Conservation (phyloP, 2,329 filamentous ascomycete species). For the Scedosporium apiospermum region DNA sequence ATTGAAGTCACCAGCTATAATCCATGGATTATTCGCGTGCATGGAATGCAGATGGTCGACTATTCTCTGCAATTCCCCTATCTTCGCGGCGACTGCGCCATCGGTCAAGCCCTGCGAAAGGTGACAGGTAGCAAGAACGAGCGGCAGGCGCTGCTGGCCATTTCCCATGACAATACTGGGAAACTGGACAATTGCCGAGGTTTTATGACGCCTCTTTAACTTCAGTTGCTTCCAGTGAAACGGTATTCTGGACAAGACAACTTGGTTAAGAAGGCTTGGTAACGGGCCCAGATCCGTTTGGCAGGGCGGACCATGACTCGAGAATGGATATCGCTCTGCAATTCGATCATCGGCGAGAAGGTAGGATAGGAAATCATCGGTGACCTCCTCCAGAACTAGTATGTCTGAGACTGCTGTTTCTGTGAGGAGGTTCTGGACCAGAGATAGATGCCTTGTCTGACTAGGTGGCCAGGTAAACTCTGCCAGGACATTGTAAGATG, state of each 20-base stretch:
- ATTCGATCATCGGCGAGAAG: constrained; percentile 39
- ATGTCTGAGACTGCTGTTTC: constrained; percentile 33
- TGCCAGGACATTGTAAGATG: constrained; percentile 44
- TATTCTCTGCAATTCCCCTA: constrained; percentile 42
- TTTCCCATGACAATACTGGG: constrained; percentile 3
- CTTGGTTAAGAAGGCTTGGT: constrained; percentile 49
- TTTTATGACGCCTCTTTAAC: constrained; percentile 47
- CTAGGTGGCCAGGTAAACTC: constrained; percentile 39
- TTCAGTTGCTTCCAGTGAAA: constrained; percentile 48
- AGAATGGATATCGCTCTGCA: constrained; percentile 39
- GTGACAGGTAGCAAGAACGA: constrained; percentile 49
- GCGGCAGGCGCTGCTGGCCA: not conserved
- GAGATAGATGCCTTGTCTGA: constrained; percentile 27
- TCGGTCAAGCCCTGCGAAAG: constrained; percentile 53
- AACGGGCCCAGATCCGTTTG: constrained; percentile 44
- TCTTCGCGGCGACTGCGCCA: constrained; percentile 46
- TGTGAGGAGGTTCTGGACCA: constrained; percentile 35
- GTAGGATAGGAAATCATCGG: constrained; percentile 50
- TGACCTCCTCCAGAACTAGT: constrained; percentile 52
- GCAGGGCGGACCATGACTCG: constrained; percentile 46
- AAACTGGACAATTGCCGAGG: constrained; percentile 40
- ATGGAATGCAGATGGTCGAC: constrained; percentile 35
- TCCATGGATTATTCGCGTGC: constrained; percentile 31
- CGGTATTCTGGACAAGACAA: constrained; percentile 45
- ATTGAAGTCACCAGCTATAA: constrained; percentile 58